Percentiles rank a stretch among this genome's conserved stretches.
Evolutionary conservation across 1,284 basidiomycete species (phyloP).

Genomic region (Heterobasidion occidentale): DNA sequence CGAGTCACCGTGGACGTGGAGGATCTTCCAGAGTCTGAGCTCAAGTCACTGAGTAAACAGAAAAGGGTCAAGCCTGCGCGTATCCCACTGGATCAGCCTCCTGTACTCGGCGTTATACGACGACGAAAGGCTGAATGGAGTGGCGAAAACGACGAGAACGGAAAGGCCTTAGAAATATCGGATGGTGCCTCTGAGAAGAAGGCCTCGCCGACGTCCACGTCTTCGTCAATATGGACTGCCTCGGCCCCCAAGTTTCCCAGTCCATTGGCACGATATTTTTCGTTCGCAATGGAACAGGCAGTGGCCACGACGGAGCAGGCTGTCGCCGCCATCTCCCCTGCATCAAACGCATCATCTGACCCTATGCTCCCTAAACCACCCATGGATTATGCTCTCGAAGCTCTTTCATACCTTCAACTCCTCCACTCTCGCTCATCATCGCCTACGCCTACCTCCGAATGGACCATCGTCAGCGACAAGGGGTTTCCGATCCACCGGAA

Average conservation of each 20-base stretch:
- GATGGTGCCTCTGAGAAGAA: conserved; percentile 9
- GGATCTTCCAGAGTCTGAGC: conserved; percentile 84
- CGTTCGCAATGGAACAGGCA: conserved; percentile 67
- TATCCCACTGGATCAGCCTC: conserved; percentile 89
- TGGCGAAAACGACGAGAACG: conserved; percentile 24
- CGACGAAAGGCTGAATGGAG: conserved; percentile 63
- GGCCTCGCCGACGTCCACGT: conserved; percentile 5
- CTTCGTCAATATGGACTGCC: conserved; percentile 29
- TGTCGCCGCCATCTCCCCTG: conserved; percentile 62
- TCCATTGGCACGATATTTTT: conserved; percentile 67
- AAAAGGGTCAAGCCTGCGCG: conserved; percentile 85
- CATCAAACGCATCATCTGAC: conserved; percentile 28
- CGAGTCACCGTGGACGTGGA: conserved; percentile 86
- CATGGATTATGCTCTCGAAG: conserved; percentile 74
- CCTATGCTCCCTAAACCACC: conserved; percentile 52
- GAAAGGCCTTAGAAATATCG: conserved; percentile 5
- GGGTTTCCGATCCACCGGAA: conserved; percentile 77
- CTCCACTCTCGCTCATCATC: conserved; percentile 46
- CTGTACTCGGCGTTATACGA: conserved; percentile 68
- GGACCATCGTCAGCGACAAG: conserved; percentile 79
- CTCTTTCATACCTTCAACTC: conserved; percentile 72
- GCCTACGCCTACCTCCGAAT: conserved; percentile 47
- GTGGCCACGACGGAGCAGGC: conserved; percentile 64
- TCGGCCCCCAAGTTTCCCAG: conserved; percentile 57
- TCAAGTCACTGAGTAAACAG: conserved; percentile 74